Evolutionary conservation across 2,329 filamentous ascomycete genomes (phyloP), one percentile per base, ranked within the genome.

Genomic region (Talaromyces verruculosus): DNA sequence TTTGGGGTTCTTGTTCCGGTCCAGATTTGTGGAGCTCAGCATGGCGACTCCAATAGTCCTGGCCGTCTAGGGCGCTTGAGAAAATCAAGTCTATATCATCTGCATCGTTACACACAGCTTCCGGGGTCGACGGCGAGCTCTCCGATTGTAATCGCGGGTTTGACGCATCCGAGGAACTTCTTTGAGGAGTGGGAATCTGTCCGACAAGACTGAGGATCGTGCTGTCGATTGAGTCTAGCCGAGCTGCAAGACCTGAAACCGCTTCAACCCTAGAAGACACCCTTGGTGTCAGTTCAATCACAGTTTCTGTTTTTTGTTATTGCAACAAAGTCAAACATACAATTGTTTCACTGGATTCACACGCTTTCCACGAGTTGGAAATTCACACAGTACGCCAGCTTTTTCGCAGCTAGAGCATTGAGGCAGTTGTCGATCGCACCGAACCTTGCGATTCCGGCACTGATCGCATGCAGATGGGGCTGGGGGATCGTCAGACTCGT

Each of bases 11-110:
- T 55, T 55, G 49, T 8, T 55, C 49, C 6, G 49, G 49, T 30
- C 49, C 49, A 33, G 49, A 55, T 55, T 55, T 55, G 49, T 55
- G 49, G 22, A 55, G 49, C 49, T 55, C 49, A 22, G 49, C 49
- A 55, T 55, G 49, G 22, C 49, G 49, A 28, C 22, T 55, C 49
- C 49, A 55, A 22, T 55, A 55, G 25, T 55, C 49, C 49, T 55
- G 49, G 3, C 49, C 49, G 49, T 55, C 49, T 55, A 55, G 17
- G 25, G 49, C 49, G 22, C 49, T 55, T 2, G 49, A 55, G 30
- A 55, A 55, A 55, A 55, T 55, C 49, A 55, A 33, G 25, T 55
- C 49, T n/a, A 55, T 55, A 55, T 55, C 49, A 55, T 55, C 49
- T 55, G 30, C 49, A 55, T 55, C 49, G 8, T 55, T 55, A 55